Evolutionary conservation across 768 basidiomycete genomes (phyloP).

Genomic region (Mycena galopus): DNA sequence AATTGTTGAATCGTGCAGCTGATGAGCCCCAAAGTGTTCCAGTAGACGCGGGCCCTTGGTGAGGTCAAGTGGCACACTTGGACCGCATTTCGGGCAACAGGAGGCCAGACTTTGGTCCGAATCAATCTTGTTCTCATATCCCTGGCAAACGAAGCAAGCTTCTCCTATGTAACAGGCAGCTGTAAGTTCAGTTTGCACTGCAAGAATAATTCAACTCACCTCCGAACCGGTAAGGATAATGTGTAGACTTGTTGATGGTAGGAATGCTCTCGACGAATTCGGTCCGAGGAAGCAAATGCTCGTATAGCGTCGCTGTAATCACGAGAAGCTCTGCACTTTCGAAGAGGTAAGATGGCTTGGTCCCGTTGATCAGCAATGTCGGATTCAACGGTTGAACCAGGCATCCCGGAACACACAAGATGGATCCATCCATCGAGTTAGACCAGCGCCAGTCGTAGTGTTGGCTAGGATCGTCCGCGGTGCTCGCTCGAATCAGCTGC

Average conservation of each 20-base stretch:
- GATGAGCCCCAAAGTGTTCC: background rate
- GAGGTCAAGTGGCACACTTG: background rate
- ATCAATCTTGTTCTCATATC: background rate
- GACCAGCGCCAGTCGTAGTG: constrained; percentile 14
- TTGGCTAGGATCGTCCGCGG: background rate
- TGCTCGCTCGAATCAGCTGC: background rate
- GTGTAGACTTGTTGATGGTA: background rate
- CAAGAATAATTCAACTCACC: no score
- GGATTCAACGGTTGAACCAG: constrained; percentile 15
- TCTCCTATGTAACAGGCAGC: no score
- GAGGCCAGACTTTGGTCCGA: background rate
- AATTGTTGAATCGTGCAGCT: background rate
- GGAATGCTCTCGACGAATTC: background rate
- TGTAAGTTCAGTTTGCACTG: no score
- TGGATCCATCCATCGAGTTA: background rate
- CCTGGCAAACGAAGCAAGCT: constrained; percentile 1
- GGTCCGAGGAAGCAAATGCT: background rate
- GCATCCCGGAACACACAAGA: background rate
- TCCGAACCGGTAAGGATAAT: background rate
- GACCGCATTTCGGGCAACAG: background rate
- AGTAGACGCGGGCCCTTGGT: background rate
- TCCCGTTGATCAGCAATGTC: background rate
- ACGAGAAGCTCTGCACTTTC: background rate
- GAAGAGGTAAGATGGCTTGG: constrained; percentile 2
- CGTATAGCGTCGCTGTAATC: background rate